Conservation (phyloP, 164 flowering plant genomes). For the Vitis labrusca region DNA sequence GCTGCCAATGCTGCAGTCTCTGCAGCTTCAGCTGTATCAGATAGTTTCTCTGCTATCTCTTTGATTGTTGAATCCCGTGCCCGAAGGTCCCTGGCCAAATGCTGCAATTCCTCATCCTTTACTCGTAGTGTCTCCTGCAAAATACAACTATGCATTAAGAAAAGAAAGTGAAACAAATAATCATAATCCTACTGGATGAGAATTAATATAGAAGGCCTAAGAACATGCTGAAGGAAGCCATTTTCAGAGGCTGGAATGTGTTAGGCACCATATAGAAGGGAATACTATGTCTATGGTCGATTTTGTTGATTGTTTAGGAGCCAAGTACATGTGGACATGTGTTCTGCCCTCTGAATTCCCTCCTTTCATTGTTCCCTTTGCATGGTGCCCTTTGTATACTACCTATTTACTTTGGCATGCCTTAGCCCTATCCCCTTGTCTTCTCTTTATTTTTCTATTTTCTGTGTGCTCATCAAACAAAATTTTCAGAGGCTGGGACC, state of each 20-base stretch:
- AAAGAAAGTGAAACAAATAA: constrained; percentile 2
- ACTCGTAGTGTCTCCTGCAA: constrained; percentile 85
- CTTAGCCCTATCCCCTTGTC: too few species aligned
- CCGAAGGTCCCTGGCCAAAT: constrained; percentile 84
- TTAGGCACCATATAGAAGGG: too few species aligned
- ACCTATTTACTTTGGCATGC: too few species aligned
- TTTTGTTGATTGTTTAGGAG: too few species aligned
- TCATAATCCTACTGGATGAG: neutral
- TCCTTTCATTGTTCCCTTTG: too few species aligned
- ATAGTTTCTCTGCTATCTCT: constrained; percentile 80
- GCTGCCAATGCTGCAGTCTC: constrained; percentile 98
- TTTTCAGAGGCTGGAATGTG: neutral
- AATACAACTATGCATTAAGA: neutral
- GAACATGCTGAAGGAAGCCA: neutral
- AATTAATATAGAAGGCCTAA: neutral
- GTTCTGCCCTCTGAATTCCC: too few species aligned
- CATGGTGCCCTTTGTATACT: too few species aligned
- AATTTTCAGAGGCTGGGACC: neutral
- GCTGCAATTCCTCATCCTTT: constrained; percentile 93
- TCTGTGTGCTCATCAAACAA: neutral
- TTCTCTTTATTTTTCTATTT: too few species aligned
- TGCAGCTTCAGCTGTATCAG: constrained; percentile 97
- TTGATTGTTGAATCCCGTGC: constrained; percentile 90
- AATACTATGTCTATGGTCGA: too few species aligned
- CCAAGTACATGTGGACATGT: too few species aligned